Percentiles rank a stretch among this genome's conserved stretches.
These are phyloP conservation scores for Kwoniella sp. DNA, from an alignment of 768 basidiomycete genomes.

Conservation along the genomic window DNA sequence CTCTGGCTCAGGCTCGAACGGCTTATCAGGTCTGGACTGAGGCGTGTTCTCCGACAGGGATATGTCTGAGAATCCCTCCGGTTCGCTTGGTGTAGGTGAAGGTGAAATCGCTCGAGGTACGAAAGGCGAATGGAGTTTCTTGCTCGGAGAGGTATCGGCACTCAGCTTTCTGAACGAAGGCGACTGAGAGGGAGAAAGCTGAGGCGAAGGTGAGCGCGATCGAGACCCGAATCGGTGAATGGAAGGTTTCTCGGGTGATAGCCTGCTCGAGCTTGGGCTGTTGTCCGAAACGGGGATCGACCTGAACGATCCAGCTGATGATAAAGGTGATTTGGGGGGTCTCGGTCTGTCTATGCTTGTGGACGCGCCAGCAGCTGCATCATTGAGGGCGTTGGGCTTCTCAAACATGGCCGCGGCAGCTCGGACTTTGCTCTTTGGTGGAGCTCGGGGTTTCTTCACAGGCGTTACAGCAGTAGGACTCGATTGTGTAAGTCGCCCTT, in stretches of 20 bases:
- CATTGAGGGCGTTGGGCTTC: neutral
- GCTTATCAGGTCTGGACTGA: neutral
- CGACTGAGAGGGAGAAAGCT: constrained; percentile 15
- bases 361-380: neutral
- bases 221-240: neutral
- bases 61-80: constrained; percentile 23
- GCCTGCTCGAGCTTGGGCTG: neutral
- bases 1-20: neutral
- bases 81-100: neutral
- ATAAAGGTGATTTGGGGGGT: constrained; percentile 7
- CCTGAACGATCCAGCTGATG: constrained; percentile 8
- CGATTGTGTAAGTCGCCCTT: neutral
- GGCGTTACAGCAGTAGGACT: constrained; percentile 1
- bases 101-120: constrained; percentile 1
- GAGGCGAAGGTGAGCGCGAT: neutral
- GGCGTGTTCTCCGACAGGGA: constrained; percentile 14
- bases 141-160: neutral
- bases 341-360: constrained; percentile 7
- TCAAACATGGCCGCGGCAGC: constrained; percentile 46
- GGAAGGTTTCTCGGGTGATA: constrained; percentile 6
- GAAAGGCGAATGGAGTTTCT: constrained; percentile 12
- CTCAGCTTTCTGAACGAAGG: neutral
- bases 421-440: constrained; percentile 27
- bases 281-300: constrained; percentile 18
- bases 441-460: neutral